These are phyloP conservation scores for Pholiota molesta DNA, from an alignment of 768 basidiomycete genomes.

Conservation along the genomic window DNA sequence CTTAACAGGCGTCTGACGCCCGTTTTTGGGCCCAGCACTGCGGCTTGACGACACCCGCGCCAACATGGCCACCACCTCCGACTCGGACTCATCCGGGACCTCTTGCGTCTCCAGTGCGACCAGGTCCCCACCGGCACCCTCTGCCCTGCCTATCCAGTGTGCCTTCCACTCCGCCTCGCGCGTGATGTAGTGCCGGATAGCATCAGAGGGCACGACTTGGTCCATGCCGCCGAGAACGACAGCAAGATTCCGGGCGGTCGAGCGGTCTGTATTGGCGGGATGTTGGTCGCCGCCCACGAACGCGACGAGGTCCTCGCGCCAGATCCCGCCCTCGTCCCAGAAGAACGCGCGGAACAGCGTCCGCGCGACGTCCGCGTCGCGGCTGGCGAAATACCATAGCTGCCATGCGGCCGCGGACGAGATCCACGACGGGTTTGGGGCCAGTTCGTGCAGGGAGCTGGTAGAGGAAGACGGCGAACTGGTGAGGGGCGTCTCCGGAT, in stretches of 20 bases:
- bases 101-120: background rate
- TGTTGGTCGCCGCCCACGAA: conserved; percentile 21
- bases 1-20: background rate
- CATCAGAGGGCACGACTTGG: conserved; percentile 42
- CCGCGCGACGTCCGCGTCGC: conserved; percentile 64
- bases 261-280: background rate
- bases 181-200: conserved; percentile 39
- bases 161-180: conserved; percentile 16
- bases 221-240: conserved; percentile 41
- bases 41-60: background rate
- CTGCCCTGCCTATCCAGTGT: conserved; percentile 1
- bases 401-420: conserved; percentile 56
- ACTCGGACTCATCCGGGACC: background rate
- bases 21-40: background rate
- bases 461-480: background rate
- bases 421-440: conserved; percentile 6
- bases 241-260: conserved; percentile 28
- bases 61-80: background rate
- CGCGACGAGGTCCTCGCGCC: conserved; percentile 54
- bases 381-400: conserved; percentile 68
- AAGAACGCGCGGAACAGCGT: conserved; percentile 65
- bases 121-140: background rate
- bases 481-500: background rate
- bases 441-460: background rate
- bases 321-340: conserved; percentile 65